These are phyloP conservation scores for Globisporangium paroecandrum DNA, from an alignment of 352 stramenopile genomes.

Conservation along the genomic window DNA sequence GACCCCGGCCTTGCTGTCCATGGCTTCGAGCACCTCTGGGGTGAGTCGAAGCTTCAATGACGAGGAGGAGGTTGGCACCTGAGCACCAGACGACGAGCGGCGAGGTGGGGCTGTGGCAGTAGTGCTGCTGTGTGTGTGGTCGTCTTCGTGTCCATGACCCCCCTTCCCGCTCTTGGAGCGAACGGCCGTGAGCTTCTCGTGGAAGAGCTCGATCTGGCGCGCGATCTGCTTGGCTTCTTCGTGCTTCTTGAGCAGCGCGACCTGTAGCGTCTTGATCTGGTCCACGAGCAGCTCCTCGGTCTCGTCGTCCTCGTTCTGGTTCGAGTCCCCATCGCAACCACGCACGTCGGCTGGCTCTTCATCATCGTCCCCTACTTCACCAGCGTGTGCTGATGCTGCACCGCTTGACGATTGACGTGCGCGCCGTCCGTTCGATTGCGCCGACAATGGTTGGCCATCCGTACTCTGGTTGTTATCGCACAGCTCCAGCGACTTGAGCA, in stretches of 20 bases:
- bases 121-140: neutral
- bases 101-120: conserved; percentile 11
- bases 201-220: conserved; percentile 45
- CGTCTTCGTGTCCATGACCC: neutral
- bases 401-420: neutral
- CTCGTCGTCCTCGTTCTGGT: conserved; percentile 63
- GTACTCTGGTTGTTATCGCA: conserved; percentile 21
- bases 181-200: conserved; percentile 48
- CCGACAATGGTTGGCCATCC: neutral
- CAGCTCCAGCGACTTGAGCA: conserved; percentile 4
- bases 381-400: neutral
- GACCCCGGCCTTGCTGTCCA: conserved; percentile 50
- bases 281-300: conserved; percentile 54
- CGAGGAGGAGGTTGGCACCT: conserved; percentile 8
- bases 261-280: conserved; percentile 65
- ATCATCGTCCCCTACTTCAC: conserved; percentile 11
- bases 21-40: conserved; percentile 52
- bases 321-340: conserved; percentile 34
- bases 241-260: conserved; percentile 67
- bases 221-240: conserved; percentile 75
- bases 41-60: conserved; percentile 48
- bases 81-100: neutral
- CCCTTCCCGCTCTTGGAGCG: conserved; percentile 19
- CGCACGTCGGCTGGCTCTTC: conserved; percentile 18
- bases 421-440: neutral